Evolutionary conservation across 2,329 filamentous ascomycete species (phyloP).

Genomic region (Ophiostoma novo-ulmi): DNA sequence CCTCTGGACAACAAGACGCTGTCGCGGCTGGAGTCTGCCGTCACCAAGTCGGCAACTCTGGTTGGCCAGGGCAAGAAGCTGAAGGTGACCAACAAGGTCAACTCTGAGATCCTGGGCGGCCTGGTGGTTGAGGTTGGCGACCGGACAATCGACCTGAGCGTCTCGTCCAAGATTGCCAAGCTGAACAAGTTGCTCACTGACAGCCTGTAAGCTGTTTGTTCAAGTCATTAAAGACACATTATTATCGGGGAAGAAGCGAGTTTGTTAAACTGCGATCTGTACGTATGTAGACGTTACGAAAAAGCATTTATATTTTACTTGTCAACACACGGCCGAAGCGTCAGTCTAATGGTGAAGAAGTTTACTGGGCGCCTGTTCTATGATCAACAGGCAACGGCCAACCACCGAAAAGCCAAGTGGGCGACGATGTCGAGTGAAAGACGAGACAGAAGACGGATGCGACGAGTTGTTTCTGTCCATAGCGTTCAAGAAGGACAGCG

Average conservation of each 20-base stretch:
- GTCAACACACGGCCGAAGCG: not conserved
- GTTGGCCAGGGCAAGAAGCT: slow-evolving; percentile 91
- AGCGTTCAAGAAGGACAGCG: not conserved
- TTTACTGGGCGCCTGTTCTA: too few species aligned
- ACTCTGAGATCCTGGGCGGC: slow-evolving; percentile 89
- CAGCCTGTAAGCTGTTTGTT: slow-evolving; percentile 67
- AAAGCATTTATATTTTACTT: slow-evolving; percentile 1
- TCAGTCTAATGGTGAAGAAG: not conserved
- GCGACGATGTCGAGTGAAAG: not conserved
- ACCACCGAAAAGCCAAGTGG: not conserved
- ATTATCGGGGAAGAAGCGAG: not conserved
- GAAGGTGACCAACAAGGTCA: slow-evolving; percentile 91
- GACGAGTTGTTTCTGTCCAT: not conserved
- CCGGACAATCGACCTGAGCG: slow-evolving; percentile 95
- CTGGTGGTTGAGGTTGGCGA: slow-evolving; percentile 95
- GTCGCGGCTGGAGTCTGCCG: slow-evolving; percentile 75
- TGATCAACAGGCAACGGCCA: not conserved
- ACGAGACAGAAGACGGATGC: not conserved
- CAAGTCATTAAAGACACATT: not conserved
- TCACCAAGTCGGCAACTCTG: slow-evolving; percentile 84
- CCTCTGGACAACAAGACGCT: slow-evolving; percentile 84
- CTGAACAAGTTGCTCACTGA: slow-evolving; percentile 99
- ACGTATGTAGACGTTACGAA: slow-evolving; percentile 15
- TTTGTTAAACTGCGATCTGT: not conserved
- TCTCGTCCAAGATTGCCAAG: slow-evolving; percentile 90